Evolutionary conservation across 805 yeast species (phyloP).

Genomic region (Jamesozyma hellenica): DNA sequence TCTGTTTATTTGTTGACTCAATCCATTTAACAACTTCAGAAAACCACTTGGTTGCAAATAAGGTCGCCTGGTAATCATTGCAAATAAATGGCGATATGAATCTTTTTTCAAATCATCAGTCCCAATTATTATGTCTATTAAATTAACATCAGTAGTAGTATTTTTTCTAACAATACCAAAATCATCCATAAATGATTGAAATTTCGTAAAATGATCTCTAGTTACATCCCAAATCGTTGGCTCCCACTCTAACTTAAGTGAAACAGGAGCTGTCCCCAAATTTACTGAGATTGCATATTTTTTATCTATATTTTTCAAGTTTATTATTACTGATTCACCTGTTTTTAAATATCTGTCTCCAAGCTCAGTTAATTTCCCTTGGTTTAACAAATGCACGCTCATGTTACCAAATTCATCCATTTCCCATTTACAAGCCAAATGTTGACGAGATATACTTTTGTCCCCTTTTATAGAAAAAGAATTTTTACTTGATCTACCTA

Average conservation of each 20-base stretch:
- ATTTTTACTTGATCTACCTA: constrained; percentile 27
- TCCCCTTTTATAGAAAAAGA: constrained; percentile 23
- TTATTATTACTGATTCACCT: constrained; percentile 8
- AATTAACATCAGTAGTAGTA: background rate
- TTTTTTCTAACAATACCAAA: background rate
- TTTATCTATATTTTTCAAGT: constrained; percentile 2
- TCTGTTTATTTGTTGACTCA: too few relatives aligned
- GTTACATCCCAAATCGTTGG: constrained; percentile 14
- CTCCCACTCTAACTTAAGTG: constrained; percentile 9
- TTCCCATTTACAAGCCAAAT: constrained; percentile 16
- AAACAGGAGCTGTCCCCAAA: constrained; percentile 21
- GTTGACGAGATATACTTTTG: constrained; percentile 28
- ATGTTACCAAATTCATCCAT: background rate
- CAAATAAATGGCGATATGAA: background rate
- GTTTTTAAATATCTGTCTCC: constrained; percentile 12
- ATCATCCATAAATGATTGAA: background rate
- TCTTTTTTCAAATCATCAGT: background rate
- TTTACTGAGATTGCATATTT: constrained; percentile 1
- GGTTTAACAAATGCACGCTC: constrained; percentile 8
- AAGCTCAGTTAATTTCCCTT: constrained; percentile 24
- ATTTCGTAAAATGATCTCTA: background rate
- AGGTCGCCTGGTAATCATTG: background rate
- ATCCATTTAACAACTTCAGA: too few relatives aligned
- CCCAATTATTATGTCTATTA: background rate
- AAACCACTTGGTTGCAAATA: too few relatives aligned